Percentiles rank a stretch among this genome's conserved stretches.
Evolutionary conservation across 2,329 filamentous ascomycete species (phyloP).

Genomic region (Rutstroemia sp.): DNA sequence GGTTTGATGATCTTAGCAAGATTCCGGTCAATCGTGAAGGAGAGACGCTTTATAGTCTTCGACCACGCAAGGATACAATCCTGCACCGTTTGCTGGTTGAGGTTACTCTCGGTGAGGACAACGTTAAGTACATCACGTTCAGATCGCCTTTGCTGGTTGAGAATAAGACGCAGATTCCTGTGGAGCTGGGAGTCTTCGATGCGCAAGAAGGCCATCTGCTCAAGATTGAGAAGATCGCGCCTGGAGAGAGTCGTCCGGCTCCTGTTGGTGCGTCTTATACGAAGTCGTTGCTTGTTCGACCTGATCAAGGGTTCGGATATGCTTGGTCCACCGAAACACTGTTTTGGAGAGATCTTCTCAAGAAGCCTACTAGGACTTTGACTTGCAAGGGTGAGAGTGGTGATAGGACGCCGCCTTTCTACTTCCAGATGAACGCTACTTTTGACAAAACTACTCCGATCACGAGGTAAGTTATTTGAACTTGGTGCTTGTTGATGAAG

Average conservation of each 20-base stretch:
- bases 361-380: slow-evolving; percentile 76
- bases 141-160: slow-evolving; percentile 87
- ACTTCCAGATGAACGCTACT: slow-evolving; percentile 87
- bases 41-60: slow-evolving; percentile 80
- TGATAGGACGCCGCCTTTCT: slow-evolving; percentile 74
- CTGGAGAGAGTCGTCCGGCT: slow-evolving; percentile 81
- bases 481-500: background rate
- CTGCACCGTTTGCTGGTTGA: slow-evolving; percentile 89
- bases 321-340: slow-evolving; percentile 85
- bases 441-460: slow-evolving; percentile 81
- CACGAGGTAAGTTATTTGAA: slow-evolving; percentile 46
- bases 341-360: slow-evolving; percentile 88
- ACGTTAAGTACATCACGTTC: slow-evolving; percentile 96
- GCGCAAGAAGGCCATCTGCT: slow-evolving; percentile 79
- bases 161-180: slow-evolving; percentile 92
- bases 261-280: slow-evolving; percentile 88
- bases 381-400: slow-evolving; percentile 82
- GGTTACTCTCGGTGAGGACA: slow-evolving; percentile 82
- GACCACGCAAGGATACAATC: slow-evolving; percentile 77
- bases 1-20: slow-evolving; percentile 83
- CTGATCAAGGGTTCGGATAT: slow-evolving; percentile 94
- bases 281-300: slow-evolving; percentile 80
- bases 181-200: slow-evolving; percentile 89
- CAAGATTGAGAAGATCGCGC: slow-evolving; percentile 96
- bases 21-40: slow-evolving; percentile 92